Conservation (phyloP, 2,329 filamentous ascomycete species). For the Pseudogymnoascus sp. region DNA sequence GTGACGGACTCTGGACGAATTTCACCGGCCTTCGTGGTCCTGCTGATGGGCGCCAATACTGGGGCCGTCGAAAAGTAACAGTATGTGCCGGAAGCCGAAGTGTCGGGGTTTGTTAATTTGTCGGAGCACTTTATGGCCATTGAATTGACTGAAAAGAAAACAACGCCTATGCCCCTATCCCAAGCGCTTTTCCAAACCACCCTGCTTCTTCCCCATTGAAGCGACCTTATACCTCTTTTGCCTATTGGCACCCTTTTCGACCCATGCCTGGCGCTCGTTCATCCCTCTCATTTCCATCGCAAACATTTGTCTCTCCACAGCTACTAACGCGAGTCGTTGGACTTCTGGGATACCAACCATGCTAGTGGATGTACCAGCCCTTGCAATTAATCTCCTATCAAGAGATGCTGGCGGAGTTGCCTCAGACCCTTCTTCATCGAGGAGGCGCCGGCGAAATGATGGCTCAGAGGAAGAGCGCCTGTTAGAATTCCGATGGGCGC, state of each 20-base stretch:
- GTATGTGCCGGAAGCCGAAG: slow-evolving; percentile 55
- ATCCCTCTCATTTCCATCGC: slow-evolving; percentile 19
- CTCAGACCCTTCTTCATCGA: slow-evolving; percentile 1
- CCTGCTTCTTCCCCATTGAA: slow-evolving; percentile 17
- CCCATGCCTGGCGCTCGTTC: slow-evolving; percentile 19
- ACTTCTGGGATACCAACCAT: slow-evolving; percentile 21
- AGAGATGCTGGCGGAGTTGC: background rate
- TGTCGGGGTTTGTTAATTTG: slow-evolving; percentile 68
- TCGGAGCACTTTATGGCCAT: slow-evolving; percentile 81
- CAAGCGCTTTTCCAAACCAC: slow-evolving; percentile 22
- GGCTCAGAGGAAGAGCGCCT: background rate
- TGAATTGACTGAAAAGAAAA: slow-evolving; percentile 75
- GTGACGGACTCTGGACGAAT: background rate
- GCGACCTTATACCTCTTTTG: slow-evolving; percentile 24
- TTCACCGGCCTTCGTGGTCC: background rate
- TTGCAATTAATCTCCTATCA: background rate
- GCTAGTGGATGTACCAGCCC: slow-evolving; percentile 17
- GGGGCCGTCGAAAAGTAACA: background rate
- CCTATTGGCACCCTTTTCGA: slow-evolving; percentile 23
- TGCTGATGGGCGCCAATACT: too few relatives aligned
- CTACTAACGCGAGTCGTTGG: slow-evolving; percentile 21
- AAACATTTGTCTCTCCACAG: slow-evolving; percentile 21
- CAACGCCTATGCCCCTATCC: slow-evolving; percentile 53
- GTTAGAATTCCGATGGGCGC: slow-evolving; percentile 10
- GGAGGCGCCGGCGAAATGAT: background rate